Conservation (phyloP, 2,329 filamentous ascomycete genomes). For the Alternaria brassicae region DNA sequence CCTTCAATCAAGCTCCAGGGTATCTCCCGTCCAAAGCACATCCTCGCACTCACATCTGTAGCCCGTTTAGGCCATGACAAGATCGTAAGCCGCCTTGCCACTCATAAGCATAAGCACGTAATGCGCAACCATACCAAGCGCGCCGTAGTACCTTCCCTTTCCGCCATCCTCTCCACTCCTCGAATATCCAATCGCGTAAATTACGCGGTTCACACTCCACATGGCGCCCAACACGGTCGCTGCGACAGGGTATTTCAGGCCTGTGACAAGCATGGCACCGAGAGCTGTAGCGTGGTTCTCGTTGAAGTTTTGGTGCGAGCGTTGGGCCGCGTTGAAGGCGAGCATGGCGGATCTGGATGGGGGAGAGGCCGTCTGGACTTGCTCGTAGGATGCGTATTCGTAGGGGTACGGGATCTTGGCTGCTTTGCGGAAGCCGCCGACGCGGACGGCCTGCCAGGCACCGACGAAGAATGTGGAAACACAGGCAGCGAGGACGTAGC, state of each 20-base stretch:
- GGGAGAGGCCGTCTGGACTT: constrained; percentile 54
- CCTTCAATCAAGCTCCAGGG: background rate
- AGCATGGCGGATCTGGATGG: constrained; percentile 54
- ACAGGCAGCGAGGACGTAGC: constrained; percentile 63
- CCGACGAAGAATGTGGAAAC: constrained; percentile 63
- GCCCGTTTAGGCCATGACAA: constrained; percentile 24
- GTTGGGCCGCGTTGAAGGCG: constrained; percentile 55
- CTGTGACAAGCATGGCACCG: constrained; percentile 61
- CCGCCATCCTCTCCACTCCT: constrained; percentile 48
- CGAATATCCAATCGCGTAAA: constrained; percentile 60
- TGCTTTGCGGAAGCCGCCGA: constrained; percentile 56
- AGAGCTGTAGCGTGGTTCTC: constrained; percentile 64
- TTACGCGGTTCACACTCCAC: constrained; percentile 60
- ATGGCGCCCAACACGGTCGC: constrained; percentile 55
- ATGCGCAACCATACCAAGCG: constrained; percentile 43
- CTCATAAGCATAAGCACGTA: constrained; percentile 38
- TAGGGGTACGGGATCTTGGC: constrained; percentile 65
- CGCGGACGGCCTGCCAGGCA: constrained; percentile 59
- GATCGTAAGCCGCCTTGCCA: constrained; percentile 35
- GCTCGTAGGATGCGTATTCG: constrained; percentile 63
- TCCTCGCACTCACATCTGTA: background rate
- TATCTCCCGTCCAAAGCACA: background rate
- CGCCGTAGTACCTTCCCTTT: constrained; percentile 54
- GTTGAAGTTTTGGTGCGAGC: constrained; percentile 63
- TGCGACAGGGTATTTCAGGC: constrained; percentile 60